Base-by-base conservation (phyloP, 768 basidiomycete genomes). In the Lyophyllum atratum region DNA sequence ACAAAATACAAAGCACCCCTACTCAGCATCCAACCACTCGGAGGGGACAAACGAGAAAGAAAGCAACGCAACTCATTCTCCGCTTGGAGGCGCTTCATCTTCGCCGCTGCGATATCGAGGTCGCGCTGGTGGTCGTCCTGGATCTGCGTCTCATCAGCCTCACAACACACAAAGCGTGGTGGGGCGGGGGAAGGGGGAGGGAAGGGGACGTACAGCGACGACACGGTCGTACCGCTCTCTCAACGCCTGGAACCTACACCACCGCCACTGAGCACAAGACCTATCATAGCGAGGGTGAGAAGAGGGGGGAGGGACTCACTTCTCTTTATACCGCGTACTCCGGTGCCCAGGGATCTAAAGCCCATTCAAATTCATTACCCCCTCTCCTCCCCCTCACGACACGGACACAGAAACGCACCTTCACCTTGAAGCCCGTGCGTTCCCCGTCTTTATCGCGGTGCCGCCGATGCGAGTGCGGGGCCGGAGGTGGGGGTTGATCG, bases 11-110 rank as follows among this genome's bases (percentile, higher is more conserved):
- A n/a, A n/a, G n/a, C n/a, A n/a, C n/a, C n/a, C n/a, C n/a, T n/a
- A n/a, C n/a, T n/a, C n/a, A n/a, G n/a, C n/a, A n/a, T n/a, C n/a
- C n/a, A n/a, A n/a, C n/a, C n/a, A n/a, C n/a, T n/a, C n/a, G n/a
- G n/a, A n/a, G n/a, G n/a, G n/a, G n/a, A n/a, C n/a, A n/a, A n/a
- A n/a, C n/a, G n/a, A n/a, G n/a, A n/a, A n/a, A n/a, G n/a, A n/a
- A n/a, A n/a, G n/a, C n/a, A n/a, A 47, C 7, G 67, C 78, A 45
- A 83, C 81, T 81, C 78, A 56, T 81, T 80, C 64, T 83, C 81
- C 2, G 76, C 77, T 55, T 81, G 77, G 3, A 83, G 68, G 52
- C 74, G 75, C 62, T 77, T 76, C 19, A 75, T 69, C 60, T 77
- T 80, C 5, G 67, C 67, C 24, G 66, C 73, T 3, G 79, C 74